Percentiles rank a stretch among this genome's conserved stretches.
phyloP scores from a whole-genome alignment of 768 basidiomycete genomes.

The Holtermannia corniformis region DNA sequence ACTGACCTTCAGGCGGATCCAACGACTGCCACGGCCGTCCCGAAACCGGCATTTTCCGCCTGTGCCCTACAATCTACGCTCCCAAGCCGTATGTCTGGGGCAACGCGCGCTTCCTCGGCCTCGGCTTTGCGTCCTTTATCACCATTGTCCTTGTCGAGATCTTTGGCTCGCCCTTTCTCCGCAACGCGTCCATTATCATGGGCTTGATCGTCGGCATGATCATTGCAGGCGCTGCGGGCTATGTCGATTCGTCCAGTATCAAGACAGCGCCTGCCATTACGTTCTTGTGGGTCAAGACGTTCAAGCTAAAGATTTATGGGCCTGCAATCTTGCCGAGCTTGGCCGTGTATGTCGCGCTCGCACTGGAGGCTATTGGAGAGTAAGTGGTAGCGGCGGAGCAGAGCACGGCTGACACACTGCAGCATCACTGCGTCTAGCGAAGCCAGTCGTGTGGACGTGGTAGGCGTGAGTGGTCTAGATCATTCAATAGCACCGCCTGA shows the following conservation, averaged over 20 bases:
- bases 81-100: slow-evolving; percentile 66
- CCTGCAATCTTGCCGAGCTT: slow-evolving; percentile 59
- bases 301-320: slow-evolving; percentile 66
- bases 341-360: slow-evolving; percentile 58
- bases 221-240: slow-evolving; percentile 67
- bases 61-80: slow-evolving; percentile 64
- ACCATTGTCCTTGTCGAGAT: slow-evolving; percentile 69
- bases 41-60: slow-evolving; percentile 54
- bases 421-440: slow-evolving; percentile 59
- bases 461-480: slow-evolving; percentile 43
- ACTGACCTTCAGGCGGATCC: slow-evolving; percentile 46
- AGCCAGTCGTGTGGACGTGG: slow-evolving; percentile 63
- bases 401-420: slow-evolving; percentile 42
- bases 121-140: slow-evolving; percentile 74
- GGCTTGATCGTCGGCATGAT: slow-evolving; percentile 57
- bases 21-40: slow-evolving; percentile 61
- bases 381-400: not conserved
- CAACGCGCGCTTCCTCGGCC: slow-evolving; percentile 70
- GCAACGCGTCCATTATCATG: slow-evolving; percentile 47
- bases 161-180: slow-evolving; percentile 75
- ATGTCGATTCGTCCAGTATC: slow-evolving; percentile 61
- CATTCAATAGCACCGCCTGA: not conserved
- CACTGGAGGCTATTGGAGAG: slow-evolving; percentile 80
- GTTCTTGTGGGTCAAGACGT: slow-evolving; percentile 71
- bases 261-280: slow-evolving; percentile 64